Base-by-base conservation (phyloP, 1,284 basidiomycete species). In the Apiotrichum sp. region DNA sequence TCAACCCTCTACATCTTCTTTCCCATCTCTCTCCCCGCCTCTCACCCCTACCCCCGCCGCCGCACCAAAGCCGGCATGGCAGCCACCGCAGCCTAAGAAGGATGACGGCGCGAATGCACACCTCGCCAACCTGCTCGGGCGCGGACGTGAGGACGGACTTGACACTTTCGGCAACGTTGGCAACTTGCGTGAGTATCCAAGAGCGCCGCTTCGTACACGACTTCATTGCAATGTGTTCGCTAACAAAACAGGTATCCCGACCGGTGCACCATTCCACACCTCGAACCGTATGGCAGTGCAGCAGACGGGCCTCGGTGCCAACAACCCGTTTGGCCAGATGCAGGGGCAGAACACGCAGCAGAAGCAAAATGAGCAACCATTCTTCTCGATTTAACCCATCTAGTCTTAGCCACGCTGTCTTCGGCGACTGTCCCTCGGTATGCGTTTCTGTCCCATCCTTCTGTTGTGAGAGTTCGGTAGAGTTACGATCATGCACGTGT, bases 131-230 rank as follows among this genome's bases (percentile, higher is more conserved):
- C 74, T 96, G 64, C 83, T 96, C 61, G 92, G 89, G 6, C 87
- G 88, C 65, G 74, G 74, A 0, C 80, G 79, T 55, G 90, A 91
- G 55, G 91, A 90, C 65, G 93, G 93, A 0, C 79, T 87, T 72
- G 93, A 97, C 77, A 93, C 93, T 43, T 97, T 97, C 71, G 93
- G 93, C 50, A 97, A 97, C 73, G 68, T 84, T 42, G 93, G 93
- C 39, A 69, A 80, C 53, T 74, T 93, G 58, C 82, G 93, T 74
- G 80, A 86, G 69, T 62, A 6, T 48, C 35, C 22, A 22, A 22
- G 22, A 22, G 22, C 22, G 22, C 22, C 22, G 22, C 22, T 22
- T 22, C 22, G 22, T 22, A 22, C 22, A 22, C 22, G 22, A 22
- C 22, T 22, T 22, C 22, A 22, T 22, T 22, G 22, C 22, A 22